Evolutionary conservation across 2,329 filamentous ascomycete species (phyloP).

Genomic region (Hymenoscyphus linearis): DNA sequence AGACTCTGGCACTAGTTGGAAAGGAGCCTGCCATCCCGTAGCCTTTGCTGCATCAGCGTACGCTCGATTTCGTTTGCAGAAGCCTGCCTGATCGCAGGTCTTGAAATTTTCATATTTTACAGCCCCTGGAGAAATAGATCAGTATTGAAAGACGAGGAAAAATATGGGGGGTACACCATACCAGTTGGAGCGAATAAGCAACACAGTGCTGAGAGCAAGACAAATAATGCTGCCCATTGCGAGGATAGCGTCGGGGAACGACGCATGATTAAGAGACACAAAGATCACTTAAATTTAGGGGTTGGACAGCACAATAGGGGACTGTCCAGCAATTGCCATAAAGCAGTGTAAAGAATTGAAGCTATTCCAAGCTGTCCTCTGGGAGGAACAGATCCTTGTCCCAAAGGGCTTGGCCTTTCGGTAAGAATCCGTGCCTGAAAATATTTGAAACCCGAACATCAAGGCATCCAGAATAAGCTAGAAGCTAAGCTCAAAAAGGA

Average conservation of each 20-base stretch:
- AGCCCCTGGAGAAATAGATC: conserved; percentile 47
- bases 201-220: conserved; percentile 52
- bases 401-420: conserved; percentile 1
- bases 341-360: conserved; percentile 7
- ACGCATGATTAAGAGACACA: conserved; percentile 18
- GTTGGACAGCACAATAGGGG: conserved; percentile 3
- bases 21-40: conserved; percentile 72
- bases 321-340: conserved; percentile 15
- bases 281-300: neutral
- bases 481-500: conserved; percentile 6
- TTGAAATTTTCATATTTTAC: conserved; percentile 99
- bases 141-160: conserved; percentile 6
- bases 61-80: conserved; percentile 90
- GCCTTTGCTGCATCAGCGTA: conserved; percentile 72
- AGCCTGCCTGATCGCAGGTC: conserved; percentile 90
- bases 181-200: conserved; percentile 60
- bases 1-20: conserved; percentile 66
- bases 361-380: conserved; percentile 19
- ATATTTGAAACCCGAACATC: neutral
- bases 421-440: neutral
- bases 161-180: conserved; percentile 36
- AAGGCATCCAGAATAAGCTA: neutral
- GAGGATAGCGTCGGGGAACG: conserved; percentile 40
- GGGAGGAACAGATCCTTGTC: neutral
- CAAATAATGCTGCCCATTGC: conserved; percentile 61